Percentiles rank a stretch among this genome's conserved stretches.
Evolutionary conservation across 352 stramenopile genomes (phyloP).

Genomic region (Globisporangium mamillatum): DNA sequence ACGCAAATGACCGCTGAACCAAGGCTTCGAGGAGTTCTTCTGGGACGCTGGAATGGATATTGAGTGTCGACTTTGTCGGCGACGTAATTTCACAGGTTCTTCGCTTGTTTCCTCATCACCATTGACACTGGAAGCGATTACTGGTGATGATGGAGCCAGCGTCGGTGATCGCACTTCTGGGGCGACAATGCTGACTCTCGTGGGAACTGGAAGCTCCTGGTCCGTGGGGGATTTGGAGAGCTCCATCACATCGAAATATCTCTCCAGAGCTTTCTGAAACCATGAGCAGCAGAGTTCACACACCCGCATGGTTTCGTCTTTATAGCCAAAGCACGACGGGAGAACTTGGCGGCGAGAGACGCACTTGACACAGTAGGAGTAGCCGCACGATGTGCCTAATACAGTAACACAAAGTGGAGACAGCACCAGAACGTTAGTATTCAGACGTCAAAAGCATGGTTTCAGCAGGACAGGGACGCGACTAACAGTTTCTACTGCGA

Average conservation of each 20-base stretch:
- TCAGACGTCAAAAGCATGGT: neutral
- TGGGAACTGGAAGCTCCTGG: constrained; percentile 14
- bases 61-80: constrained; percentile 22
- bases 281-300: constrained; percentile 61
- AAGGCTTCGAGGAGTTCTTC: constrained; percentile 31
- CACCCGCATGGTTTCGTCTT: constrained; percentile 41
- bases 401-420: neutral
- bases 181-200: constrained; percentile 20
- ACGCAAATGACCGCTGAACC: constrained; percentile 68
- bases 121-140: constrained; percentile 11
- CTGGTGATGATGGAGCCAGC: constrained; percentile 20
- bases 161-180: constrained; percentile 22
- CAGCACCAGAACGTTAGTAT: constrained; percentile 1
- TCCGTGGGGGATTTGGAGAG: constrained; percentile 24
- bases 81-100: constrained; percentile 24
- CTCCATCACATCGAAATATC: constrained; percentile 64
- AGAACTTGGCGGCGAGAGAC: constrained; percentile 51
- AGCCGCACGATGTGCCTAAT: constrained; percentile 39
- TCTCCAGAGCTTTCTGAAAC: constrained; percentile 67
- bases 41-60: constrained; percentile 22
- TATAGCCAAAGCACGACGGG: constrained; percentile 55
- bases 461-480: neutral
- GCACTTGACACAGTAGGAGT: constrained; percentile 66
- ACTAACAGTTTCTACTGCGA: constrained; percentile 52
- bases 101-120: constrained; percentile 24